Evolutionary conservation across 495 filamentous ascomycete genomes (phyloP).

Genomic region (Penicillium subrubescens): DNA sequence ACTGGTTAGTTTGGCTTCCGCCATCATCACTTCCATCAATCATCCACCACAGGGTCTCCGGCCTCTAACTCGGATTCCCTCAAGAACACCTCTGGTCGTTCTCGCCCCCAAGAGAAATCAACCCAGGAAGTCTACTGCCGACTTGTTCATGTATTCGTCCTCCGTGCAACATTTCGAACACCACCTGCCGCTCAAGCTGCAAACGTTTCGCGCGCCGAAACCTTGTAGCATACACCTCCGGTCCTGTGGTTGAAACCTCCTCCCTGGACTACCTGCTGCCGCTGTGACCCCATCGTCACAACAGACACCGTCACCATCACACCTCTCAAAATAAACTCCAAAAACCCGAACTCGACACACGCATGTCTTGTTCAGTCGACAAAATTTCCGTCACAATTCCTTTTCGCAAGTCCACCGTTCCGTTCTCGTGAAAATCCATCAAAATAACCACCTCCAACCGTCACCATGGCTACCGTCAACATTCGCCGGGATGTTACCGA

Average conservation of each 20-base stretch:
- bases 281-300: slow-evolving; percentile 23
- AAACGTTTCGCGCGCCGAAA: slow-evolving; percentile 88
- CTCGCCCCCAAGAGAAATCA: slow-evolving; percentile 43
- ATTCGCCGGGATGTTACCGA: slow-evolving; percentile 98
- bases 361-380: slow-evolving; percentile 58
- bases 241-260: slow-evolving; percentile 77
- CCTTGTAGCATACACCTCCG: slow-evolving; percentile 80
- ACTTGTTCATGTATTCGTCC: slow-evolving; percentile 82
- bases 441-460: slow-evolving; percentile 37
- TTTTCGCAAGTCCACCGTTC: slow-evolving; percentile 30
- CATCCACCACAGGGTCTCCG: slow-evolving; percentile 23
- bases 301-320: slow-evolving; percentile 15
- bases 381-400: slow-evolving; percentile 43
- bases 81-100: slow-evolving; percentile 42
- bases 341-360: slow-evolving; percentile 50
- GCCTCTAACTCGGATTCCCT: slow-evolving; percentile 36
- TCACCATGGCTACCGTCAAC: slow-evolving; percentile 88
- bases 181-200: slow-evolving; percentile 89
- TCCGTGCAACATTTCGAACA: slow-evolving; percentile 73
- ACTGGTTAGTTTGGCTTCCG: slow-evolving; percentile 24
- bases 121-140: slow-evolving; percentile 37
- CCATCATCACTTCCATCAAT: slow-evolving; percentile 31
- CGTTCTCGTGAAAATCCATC: slow-evolving; percentile 24
- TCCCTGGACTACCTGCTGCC: slow-evolving; percentile 21
- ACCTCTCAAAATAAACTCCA: slow-evolving; percentile 49